phyloP scores from a whole-genome alignment of 257 asterid genomes.

The Ocimum tenuiflorum region DNA sequence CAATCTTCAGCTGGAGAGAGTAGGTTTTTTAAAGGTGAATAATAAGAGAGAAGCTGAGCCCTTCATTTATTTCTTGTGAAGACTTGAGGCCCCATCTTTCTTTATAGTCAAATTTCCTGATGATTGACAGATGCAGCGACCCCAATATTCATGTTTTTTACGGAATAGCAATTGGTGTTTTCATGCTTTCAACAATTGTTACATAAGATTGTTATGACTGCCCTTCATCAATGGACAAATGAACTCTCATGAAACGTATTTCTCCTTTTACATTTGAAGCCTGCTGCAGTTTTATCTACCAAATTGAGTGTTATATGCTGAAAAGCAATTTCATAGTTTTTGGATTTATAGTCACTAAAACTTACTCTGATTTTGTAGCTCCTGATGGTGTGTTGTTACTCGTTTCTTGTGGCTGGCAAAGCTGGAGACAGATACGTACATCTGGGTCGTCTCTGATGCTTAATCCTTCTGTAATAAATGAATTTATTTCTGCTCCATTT shows the following conservation, averaged over 20 bases:
- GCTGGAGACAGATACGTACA: slow-evolving; percentile 59
- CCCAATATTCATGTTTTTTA: not conserved
- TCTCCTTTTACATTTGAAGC: slow-evolving; percentile 24
- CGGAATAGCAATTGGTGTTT: slow-evolving; percentile 2
- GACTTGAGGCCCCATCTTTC: slow-evolving; percentile 17
- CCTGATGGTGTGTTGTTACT: slow-evolving; percentile 28
- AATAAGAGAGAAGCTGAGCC: slow-evolving; percentile 15
- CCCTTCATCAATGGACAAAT: slow-evolving; percentile 17
- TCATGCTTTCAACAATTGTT: slow-evolving; percentile 11
- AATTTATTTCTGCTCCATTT: slow-evolving; percentile 34
- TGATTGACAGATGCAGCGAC: not conserved
- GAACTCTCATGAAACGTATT: slow-evolving; percentile 14
- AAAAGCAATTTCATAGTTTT: not conserved
- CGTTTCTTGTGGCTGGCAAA: slow-evolving; percentile 65
- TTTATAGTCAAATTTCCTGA: slow-evolving; percentile 17
- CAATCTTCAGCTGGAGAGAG: not conserved
- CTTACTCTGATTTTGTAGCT: slow-evolving; percentile 45
- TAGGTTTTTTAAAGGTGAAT: not conserved
- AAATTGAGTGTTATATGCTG: slow-evolving; percentile 9
- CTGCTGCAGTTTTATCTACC: slow-evolving; percentile 31
- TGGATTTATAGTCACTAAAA: not conserved
- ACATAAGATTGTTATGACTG: slow-evolving; percentile 8
- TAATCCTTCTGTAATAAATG: slow-evolving; percentile 28
- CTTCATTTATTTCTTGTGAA: slow-evolving; percentile 22
- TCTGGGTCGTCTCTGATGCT: slow-evolving; percentile 45